Base-by-base conservation (phyloP, 768 basidiomycete species). In the Pisolithus orientalis region DNA sequence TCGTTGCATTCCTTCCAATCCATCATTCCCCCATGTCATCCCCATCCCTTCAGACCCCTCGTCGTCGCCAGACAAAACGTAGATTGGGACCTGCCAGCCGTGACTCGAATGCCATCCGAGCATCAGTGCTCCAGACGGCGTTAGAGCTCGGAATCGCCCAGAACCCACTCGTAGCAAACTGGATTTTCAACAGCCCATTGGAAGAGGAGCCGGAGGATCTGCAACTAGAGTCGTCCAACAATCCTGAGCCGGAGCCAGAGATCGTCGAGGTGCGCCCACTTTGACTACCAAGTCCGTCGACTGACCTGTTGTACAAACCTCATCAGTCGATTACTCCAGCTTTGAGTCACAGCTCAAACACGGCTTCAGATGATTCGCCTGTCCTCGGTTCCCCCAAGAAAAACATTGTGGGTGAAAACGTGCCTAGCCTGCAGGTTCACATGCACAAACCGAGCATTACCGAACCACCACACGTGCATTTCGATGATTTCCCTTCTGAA, bases 71-170 rank as follows among this genome's bases (percentile, higher is more conserved):
- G 31, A 59, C 69, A 8, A 61, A 55, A 51, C 46, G 45, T 1
- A 49, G 32, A 24, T 27, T 45, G n/a, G 48, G 43, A 27, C 34
- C 34, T 32, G 39, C 32, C 4, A 66, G 65, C 21, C 79, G 83
- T 39, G 73, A 82, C 60, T 84, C 84, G 0, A 79, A 73, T 65
- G 64, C 77, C 13, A 71, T 88, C 17, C 78, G 87, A 14, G 85
- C 87, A 1, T 87, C 85, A 14, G 85, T 89, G 24, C 77, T 88
- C 39, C 85, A 89, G 60, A 83, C 76, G 6, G 87, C 86, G 6
- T 73, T 88, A 38, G 72, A 85, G 62, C 76, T 89, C 11, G 87
- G 87, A 3, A 62, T 88, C 17, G 77, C 78, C 31, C 75, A 68
- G 32, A 85, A 78, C 55, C 71, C 75, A 16, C 73, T 80, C 27